These are phyloP conservation scores for Exophiala sp. DNA, from an alignment of 2,329 filamentous ascomycete species.

Conservation along the genomic window DNA sequence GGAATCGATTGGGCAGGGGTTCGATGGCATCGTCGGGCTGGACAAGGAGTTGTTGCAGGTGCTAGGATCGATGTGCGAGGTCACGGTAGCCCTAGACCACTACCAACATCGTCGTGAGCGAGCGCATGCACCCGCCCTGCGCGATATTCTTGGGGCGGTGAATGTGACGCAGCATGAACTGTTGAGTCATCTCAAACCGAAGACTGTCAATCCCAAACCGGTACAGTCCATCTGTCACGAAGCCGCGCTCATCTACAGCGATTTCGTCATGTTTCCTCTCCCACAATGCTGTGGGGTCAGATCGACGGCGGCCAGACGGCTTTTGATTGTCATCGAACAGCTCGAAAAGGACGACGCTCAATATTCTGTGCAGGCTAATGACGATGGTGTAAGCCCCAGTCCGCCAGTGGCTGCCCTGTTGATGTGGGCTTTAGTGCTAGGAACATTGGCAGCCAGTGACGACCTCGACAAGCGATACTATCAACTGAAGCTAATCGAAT, in stretches of 20 bases:
- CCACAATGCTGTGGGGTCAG: conserved; percentile 3
- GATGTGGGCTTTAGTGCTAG: conserved; percentile 10
- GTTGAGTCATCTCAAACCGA: background rate
- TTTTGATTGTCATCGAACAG: conserved; percentile 6
- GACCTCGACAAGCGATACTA: background rate
- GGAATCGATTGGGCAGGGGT: conserved; percentile 6
- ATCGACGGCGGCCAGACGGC: conserved; percentile 3
- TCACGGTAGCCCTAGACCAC: conserved; percentile 15
- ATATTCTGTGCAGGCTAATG: background rate
- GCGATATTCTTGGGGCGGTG: conserved; percentile 5
- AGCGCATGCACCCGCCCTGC: conserved; percentile 1
- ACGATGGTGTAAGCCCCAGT: background rate
- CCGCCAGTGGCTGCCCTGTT: background rate
- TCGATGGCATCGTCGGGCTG: conserved; percentile 1
- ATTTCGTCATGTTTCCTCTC: conserved; percentile 12
- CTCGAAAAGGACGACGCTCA: background rate
- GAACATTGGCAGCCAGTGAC: conserved; percentile 8
- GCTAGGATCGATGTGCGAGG: conserved; percentile 3
- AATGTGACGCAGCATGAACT: conserved; percentile 14
- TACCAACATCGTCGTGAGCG: conserved; percentile 2
- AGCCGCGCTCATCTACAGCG: conserved; percentile 16
- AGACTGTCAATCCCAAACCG: background rate
- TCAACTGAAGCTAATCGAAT: no score
- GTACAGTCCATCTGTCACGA: conserved; percentile 8
- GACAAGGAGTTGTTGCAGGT: conserved; percentile 1